These are phyloP conservation scores for Syzygium aqueum DNA, from an alignment of 345 rosid species.

Conservation along the genomic window DNA sequence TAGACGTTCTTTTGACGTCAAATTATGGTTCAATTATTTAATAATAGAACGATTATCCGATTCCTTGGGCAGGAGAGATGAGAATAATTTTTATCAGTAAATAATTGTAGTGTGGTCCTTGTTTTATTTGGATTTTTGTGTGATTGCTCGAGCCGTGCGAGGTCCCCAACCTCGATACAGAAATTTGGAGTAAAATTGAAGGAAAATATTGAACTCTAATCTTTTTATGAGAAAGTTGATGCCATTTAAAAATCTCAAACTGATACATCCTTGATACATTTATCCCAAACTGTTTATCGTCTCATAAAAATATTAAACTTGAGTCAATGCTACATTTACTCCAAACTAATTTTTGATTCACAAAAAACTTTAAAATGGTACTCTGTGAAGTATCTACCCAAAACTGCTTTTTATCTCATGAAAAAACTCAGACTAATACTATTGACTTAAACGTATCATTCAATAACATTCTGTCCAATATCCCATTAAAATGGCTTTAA, in stretches of 20 bases:
- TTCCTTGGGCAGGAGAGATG: neutral
- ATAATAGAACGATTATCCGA: neutral
- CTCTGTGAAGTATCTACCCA: too few relatives aligned
- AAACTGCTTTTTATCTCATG: neutral
- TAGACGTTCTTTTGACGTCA: neutral
- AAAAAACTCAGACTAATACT: neutral
- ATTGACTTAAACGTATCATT: neutral
- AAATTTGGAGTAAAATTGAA: neutral
- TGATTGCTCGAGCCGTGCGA: neutral
- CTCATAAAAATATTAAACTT: too few relatives aligned
- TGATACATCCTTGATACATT: accelerated
- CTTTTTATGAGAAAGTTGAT: neutral
- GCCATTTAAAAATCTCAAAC: neutral
- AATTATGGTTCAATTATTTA: neutral
- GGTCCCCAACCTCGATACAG: neutral
- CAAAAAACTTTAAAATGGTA: too few relatives aligned
- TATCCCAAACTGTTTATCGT: neutral
- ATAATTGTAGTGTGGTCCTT: neutral
- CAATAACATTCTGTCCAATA: neutral
- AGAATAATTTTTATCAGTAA: neutral
- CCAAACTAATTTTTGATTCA: too few relatives aligned
- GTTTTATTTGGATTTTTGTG: neutral
- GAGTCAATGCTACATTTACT: too few relatives aligned
- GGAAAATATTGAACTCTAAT: neutral
- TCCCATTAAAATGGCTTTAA: accelerated